Evolutionary conservation across 2,329 filamentous ascomycete species (phyloP), one percentile per base, ranked within the genome.

Genomic region (Gliomastix tumulicola): DNA sequence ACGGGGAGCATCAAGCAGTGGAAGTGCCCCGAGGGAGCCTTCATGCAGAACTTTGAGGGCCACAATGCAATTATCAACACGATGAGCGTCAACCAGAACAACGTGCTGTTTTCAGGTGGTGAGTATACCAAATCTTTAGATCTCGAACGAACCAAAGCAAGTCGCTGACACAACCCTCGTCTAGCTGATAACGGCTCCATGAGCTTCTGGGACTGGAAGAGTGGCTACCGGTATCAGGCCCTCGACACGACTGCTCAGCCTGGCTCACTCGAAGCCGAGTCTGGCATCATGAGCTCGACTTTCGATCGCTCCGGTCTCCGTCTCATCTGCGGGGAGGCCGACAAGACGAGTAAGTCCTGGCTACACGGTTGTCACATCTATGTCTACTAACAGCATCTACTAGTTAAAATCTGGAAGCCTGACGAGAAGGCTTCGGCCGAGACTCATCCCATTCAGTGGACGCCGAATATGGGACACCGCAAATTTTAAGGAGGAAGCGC

Each of bases 121-220:
- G 42, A 43, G 62, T 44, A 9, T 11, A n/a, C 20, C 19, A 22
- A 17, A 15, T 28, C 30, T 21, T 35, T 34, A 2, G 4, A 6
- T 32, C 19, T n/a, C 7, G 19, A 34, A 22, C 35, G 30, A 30
- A 41, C 35, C 27, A 12, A 17, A 23, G 19, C 11, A 17, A 33
- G 7, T 13, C 21, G 32, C 21, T 34, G n/a, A 38, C 36, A 21
- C 4, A n/a, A n/a, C 32, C 15, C 8, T 31, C 30, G 15, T 16
- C 1, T 35, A 66, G 63, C 82, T 32, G 92, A 98, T 54, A 96
- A 98, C 50, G 92, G 94, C 28, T 94, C 86, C 23, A 92, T 97
- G 70, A 86, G 80, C 47, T 98, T 98, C 69, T 98, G 89, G 85
- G 94, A 98, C 59, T 98, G 92, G 92, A 97, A 97, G 65, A 85